A percentile compares a stretch with the other conserved stretches of the same genome.
Conservation (phyloP, 2,329 filamentous ascomycete genomes). For the Pestalotiopsis sp. region DNA sequence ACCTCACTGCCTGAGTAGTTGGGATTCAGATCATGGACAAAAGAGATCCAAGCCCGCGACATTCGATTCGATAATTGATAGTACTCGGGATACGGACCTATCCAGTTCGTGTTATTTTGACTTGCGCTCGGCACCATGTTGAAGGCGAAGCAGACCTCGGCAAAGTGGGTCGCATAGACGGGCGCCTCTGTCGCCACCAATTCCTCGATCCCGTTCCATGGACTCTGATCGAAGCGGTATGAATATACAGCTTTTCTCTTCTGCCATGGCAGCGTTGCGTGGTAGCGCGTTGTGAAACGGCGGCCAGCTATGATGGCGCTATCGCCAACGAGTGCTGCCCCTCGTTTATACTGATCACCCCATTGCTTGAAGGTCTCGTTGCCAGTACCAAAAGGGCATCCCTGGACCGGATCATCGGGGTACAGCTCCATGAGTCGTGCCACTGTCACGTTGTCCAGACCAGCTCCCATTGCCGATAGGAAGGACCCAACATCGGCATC, state of each 20-base stretch:
- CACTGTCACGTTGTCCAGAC: background rate
- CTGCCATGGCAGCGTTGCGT: background rate
- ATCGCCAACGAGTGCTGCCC: background rate
- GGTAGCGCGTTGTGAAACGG: background rate
- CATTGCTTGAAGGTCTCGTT: background rate
- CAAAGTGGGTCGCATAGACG: background rate
- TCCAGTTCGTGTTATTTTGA: background rate
- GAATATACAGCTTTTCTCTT: background rate
- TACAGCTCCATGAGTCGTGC: background rate
- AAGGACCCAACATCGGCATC: background rate
- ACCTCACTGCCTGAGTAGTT: background rate
- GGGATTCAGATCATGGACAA: background rate
- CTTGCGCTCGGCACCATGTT: background rate
- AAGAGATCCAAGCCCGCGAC: constrained; percentile 3
- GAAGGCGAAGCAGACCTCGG: background rate
- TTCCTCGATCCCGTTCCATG: constrained; percentile 2
- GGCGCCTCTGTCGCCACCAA: background rate
- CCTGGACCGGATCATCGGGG: background rate
- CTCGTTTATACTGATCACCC: constrained; percentile 3
- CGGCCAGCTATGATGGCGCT: background rate
- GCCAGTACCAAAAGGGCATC: background rate
- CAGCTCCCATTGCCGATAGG: background rate
- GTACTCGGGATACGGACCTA: background rate
- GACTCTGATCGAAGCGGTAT: background rate
- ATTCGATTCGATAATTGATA: constrained; percentile 1